Base-by-base conservation (phyloP, 768 basidiomycete species). In the Fomitopsis serialis region DNA sequence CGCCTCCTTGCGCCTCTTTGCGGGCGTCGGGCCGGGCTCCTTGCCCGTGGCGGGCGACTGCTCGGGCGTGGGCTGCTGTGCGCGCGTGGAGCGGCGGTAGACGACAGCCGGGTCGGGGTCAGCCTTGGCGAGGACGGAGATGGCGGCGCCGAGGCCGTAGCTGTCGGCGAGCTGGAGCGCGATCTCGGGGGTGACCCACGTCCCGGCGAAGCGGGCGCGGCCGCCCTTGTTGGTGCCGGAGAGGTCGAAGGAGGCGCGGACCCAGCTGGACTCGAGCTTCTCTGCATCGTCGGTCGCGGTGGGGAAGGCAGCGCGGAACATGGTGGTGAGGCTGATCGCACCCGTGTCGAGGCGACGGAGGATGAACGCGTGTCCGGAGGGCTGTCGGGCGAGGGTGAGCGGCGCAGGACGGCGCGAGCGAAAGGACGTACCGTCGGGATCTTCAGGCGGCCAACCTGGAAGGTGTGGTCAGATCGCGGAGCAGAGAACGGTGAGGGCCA, bases 231-330 rank as follows among this genome's bases (percentile, higher is more conserved):
- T 96, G 63, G 89, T 87, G 21, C 87, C 86, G 2, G 78, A 56
- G 52, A 85, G 78, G 66, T 96, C 90, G 70, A 79, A 89, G 61
- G 72, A 79, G 19, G 85, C 82, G 64, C 87, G 89, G 54, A 94
- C 85, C 90, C 91, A 96, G 40, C 81, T 77, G 40, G 88, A 76
- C 68, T 97, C 94, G 12, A 70, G 72, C 67, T 81, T 85, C 69
- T 98, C 94, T 17, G 87, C 83, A 45, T 77, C 72, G 1, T 93
- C 90, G 42, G 74, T 72, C 3, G 92, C 89, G 36, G 77, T 80
- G 10, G 94, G 94, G 68, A 92, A 98, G 0, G 92, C 92, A 8
- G 93, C 93, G 54, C 93, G 89, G 73, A 90, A 96, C 93, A 98
- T 96, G 53, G 94, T 96, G 10, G 94, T 96, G 10, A 94, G 80